These are phyloP conservation scores for Centaurea solstitialis DNA, from an alignment of 129 eudicot genomes.

Conservation along the genomic window DNA sequence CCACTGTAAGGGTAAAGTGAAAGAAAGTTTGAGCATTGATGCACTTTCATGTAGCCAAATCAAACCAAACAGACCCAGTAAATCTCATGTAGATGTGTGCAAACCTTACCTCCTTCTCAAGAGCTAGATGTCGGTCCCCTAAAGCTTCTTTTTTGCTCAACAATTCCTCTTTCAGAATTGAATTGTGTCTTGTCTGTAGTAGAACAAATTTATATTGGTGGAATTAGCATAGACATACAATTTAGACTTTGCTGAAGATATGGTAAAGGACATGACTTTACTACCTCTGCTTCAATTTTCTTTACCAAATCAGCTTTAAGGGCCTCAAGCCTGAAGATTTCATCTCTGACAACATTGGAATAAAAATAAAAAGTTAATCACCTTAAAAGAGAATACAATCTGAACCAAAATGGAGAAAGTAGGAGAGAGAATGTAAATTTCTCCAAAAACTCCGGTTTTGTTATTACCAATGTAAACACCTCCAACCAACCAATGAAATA, in stretches of 20 bases:
- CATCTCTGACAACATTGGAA: constrained; percentile 49
- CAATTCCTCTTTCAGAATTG: constrained; percentile 52
- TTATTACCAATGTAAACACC: not conserved
- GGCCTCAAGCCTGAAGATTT: constrained; percentile 69
- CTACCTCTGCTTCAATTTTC: constrained; percentile 61
- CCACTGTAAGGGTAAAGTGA: not conserved
- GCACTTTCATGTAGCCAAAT: not conserved
- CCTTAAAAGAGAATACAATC: not conserved
- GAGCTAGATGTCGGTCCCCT: constrained; percentile 64
- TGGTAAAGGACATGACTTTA: not conserved
- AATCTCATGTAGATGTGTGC: not conserved
- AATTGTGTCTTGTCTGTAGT: constrained; percentile 57
- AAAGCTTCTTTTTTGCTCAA: constrained; percentile 63
- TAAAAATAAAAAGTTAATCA: not conserved
- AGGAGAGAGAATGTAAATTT: not conserved
- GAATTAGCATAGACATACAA: not conserved
- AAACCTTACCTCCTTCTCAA: constrained; percentile 70
- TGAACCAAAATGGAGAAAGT: not conserved
- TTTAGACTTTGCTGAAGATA: not conserved
- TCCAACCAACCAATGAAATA: not conserved
- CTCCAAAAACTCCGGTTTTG: not conserved
- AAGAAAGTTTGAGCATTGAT: not conserved
- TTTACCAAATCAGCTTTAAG: constrained; percentile 51
- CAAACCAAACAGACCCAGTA: not conserved
- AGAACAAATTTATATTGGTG: constrained; percentile 2